Evolutionary conservation across 2,329 filamentous ascomycete genomes (phyloP).

Genomic region (Aspergillus oerlinghausenensis): DNA sequence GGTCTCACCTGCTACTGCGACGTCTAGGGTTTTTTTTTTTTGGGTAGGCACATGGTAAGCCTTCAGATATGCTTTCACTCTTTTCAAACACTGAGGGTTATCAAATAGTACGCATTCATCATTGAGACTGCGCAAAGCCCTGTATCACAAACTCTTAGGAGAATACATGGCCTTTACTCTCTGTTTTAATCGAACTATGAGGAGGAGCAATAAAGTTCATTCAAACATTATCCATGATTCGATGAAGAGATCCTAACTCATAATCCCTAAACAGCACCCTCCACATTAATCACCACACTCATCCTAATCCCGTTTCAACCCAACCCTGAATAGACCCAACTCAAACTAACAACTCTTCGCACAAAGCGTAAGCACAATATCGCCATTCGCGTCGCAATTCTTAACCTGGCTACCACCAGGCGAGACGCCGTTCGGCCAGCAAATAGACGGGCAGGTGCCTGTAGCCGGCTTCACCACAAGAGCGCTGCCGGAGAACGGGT

Average conservation of each 20-base stretch:
- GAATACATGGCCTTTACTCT: neutral
- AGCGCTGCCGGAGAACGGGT: conserved; percentile 32
- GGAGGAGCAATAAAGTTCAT: neutral
- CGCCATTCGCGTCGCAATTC: conserved; percentile 20
- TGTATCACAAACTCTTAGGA: neutral
- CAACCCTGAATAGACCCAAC: neutral
- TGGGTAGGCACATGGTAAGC: too few species aligned
- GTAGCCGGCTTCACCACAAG: conserved; percentile 24
- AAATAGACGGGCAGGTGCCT: conserved; percentile 22
- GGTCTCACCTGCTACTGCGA: too few species aligned
- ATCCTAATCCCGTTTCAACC: neutral
- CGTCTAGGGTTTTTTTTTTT: too few species aligned
- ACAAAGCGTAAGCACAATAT: conserved; percentile 30
- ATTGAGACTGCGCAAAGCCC: too few species aligned
- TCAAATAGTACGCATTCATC: too few species aligned
- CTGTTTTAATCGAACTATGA: neutral
- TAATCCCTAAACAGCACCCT: neutral
- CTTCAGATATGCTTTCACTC: neutral
- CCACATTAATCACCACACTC: neutral
- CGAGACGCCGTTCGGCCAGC: conserved; percentile 28
- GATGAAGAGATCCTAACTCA: neutral
- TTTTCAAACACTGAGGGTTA: neutral
- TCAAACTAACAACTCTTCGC: conserved; percentile 19
- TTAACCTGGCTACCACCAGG: conserved; percentile 29
- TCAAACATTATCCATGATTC: neutral